Base-by-base conservation (phyloP, 257 asterid genomes). In the Jaltomata sinuosa region DNA sequence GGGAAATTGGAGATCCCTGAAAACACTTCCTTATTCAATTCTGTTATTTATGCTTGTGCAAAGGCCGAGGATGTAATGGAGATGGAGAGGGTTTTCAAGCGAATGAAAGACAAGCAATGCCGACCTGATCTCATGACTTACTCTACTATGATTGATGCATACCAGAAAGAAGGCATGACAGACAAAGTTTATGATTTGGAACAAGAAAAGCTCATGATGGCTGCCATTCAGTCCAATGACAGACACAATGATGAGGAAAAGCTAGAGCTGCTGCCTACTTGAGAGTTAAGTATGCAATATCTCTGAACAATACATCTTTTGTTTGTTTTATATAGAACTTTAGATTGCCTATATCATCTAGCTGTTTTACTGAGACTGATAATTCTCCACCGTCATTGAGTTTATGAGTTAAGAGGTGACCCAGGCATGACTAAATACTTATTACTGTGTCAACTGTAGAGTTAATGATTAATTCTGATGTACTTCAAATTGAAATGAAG, bases 11-110 rank as follows among this genome's bases (percentile, higher is more conserved):
- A 93, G 88, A 91, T 96, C 80, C 97, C 97, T 2, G 98, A 96
- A 91, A 92, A 90, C 83, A 90, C 97, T 34, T 89, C 95, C n/a
- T 94, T 94, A 85, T 93, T 92, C 47, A 96, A 92, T 85, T 95
- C 98, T 8, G 93, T 96, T 65, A 52, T 96, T 67, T 92, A 91
- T 83, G 98, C 98, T 42, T 96, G 98, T 88, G 89, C 98, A 36
- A 91, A 88, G 88, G 97, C 98, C 21, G 95, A 90, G 65, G 98
- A 96, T 84, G 85, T 96, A 38, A 90, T 93, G 96, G 98, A 96
- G 88, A 96, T 96, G 97, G 98, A 93, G 78, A 89, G 98, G 84
- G 97, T 93, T 83, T 96, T 92, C 84, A 83, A 89, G 90, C 91
- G 98, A 86, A 96, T 93, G 99, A 96, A 93, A 85, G 94, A 89